Percentiles rank a stretch among this genome's conserved stretches.
Evolutionary conservation across 768 basidiomycete genomes (phyloP).

Genomic region (Lentinula raphanica): DNA sequence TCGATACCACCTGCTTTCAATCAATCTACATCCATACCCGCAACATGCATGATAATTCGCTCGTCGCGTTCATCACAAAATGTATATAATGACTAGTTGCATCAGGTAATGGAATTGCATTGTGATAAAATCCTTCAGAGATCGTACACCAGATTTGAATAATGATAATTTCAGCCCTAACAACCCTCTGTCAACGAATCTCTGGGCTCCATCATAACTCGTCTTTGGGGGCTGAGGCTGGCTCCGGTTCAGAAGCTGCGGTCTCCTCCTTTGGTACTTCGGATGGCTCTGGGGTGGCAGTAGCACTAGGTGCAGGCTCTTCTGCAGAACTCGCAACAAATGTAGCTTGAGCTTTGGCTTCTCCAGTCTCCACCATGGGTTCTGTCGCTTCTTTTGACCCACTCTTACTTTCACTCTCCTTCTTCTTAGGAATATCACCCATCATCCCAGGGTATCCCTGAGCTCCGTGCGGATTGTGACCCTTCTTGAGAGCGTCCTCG

Average conservation of each 20-base stretch:
- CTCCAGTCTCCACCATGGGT: not conserved
- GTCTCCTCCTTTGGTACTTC: not conserved
- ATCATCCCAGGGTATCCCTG: slow-evolving; percentile 41
- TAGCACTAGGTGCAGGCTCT: not conserved
- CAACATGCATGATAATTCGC: not conserved
- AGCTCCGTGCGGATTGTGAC: slow-evolving; percentile 39
- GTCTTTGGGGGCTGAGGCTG: not conserved
- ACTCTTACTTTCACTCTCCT: slow-evolving; percentile 11
- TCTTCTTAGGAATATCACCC: slow-evolving; percentile 25
- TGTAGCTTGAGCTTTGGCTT: not conserved
- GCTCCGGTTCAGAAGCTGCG: not conserved
- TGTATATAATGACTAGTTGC: not conserved
- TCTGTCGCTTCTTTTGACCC: slow-evolving; percentile 4
- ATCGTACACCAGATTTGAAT: not conserved
- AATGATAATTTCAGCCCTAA: not conserved
- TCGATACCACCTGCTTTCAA: not conserved
- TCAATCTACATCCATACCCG: not conserved
- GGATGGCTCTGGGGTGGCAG: not conserved
- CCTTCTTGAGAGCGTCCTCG: slow-evolving; percentile 40
- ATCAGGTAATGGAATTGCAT: not conserved
- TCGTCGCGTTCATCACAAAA: not conserved
- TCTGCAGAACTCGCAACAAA: not conserved
- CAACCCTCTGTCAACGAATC: not conserved
- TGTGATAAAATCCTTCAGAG: not conserved
- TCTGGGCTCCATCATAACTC: not conserved